These are phyloP conservation scores for Terana coerulea DNA, from an alignment of 768 basidiomycete species.

Conservation along the genomic window DNA sequence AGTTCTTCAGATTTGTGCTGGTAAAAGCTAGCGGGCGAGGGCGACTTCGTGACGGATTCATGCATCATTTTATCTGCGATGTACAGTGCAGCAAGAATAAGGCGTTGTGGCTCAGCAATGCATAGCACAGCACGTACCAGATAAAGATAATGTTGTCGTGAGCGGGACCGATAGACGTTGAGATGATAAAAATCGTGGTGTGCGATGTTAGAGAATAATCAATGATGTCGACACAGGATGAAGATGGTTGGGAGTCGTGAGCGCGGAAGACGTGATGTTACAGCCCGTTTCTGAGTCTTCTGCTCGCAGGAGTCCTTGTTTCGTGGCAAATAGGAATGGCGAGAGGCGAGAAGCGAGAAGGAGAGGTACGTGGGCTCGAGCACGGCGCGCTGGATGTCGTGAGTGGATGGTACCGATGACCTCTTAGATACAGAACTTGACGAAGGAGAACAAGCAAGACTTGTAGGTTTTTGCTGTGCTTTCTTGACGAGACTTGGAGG, in stretches of 20 bases:
- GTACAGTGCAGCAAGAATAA: slow-evolving; percentile 34
- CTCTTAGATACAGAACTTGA: slow-evolving; percentile 1
- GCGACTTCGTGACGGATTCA: slow-evolving; percentile 58
- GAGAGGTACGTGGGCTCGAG: slow-evolving; percentile 5
- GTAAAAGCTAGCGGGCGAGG: slow-evolving; percentile 39
- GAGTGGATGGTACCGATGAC: neutral
- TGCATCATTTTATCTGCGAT: slow-evolving; percentile 41
- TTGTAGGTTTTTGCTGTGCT: neutral
- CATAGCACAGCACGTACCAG: slow-evolving; percentile 30
- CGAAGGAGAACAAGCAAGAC: slow-evolving; percentile 1
- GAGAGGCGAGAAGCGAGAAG: slow-evolving; percentile 26
- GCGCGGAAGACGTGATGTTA: slow-evolving; percentile 34
- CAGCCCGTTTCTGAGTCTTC: no score
- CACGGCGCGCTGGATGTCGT: slow-evolving; percentile 9
- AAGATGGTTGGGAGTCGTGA: slow-evolving; percentile 31
- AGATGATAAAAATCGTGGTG: slow-evolving; percentile 39
- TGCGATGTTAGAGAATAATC: slow-evolving; percentile 45
- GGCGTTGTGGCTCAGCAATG: neutral
- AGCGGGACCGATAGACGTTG: slow-evolving; percentile 40
- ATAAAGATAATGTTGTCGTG: slow-evolving; percentile 48
- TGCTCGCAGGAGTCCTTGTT: neutral
- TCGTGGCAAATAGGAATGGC: slow-evolving; percentile 12
- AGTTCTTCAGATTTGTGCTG: slow-evolving; percentile 29
- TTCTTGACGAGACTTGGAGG: slow-evolving; percentile 3
- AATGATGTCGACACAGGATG: slow-evolving; percentile 41